Conservation (phyloP, 2,329 filamentous ascomycete genomes). For the Cladophialophora immunda region DNA sequence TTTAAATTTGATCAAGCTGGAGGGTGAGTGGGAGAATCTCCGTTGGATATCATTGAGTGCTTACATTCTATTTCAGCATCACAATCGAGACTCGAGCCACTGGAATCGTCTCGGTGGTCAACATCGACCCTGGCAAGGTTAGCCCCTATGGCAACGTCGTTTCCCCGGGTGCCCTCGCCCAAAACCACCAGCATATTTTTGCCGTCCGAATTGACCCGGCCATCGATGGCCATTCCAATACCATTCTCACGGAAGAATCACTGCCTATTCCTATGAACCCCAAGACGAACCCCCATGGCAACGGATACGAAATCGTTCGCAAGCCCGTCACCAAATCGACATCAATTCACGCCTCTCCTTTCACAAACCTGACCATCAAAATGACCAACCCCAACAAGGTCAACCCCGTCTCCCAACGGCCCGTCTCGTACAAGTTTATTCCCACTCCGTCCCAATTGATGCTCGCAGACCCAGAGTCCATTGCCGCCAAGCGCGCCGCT, state of each 20-base stretch:
- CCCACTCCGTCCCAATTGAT: constrained; percentile 58
- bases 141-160: constrained; percentile 69
- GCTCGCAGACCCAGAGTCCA: constrained; percentile 54
- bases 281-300: constrained; percentile 68
- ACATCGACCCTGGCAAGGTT: constrained; percentile 66
- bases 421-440: constrained; percentile 58
- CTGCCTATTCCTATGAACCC: constrained; percentile 59
- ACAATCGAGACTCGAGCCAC: constrained; percentile 70
- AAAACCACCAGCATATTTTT: constrained; percentile 77
- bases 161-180: constrained; percentile 69
- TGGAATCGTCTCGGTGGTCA: constrained; percentile 69
- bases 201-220: constrained; percentile 71
- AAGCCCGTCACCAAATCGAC: constrained; percentile 56
- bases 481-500: constrained; percentile 55
- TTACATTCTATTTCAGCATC: constrained; percentile 47
- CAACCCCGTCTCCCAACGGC: constrained; percentile 54
- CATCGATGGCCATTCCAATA: constrained; percentile 65
- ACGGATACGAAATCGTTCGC: constrained; percentile 66
- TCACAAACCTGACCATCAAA: constrained; percentile 56
- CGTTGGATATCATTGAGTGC: not conserved
- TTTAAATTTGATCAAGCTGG: constrained; percentile 71
- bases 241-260: constrained; percentile 63
- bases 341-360: constrained; percentile 63
- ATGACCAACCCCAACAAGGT: constrained; percentile 56
- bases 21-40: constrained; percentile 44